Evolutionary conservation across 176 grass and related monocot species (phyloP), one percentile per base, ranked within the genome.

Genomic region (Poa pratensis): DNA sequence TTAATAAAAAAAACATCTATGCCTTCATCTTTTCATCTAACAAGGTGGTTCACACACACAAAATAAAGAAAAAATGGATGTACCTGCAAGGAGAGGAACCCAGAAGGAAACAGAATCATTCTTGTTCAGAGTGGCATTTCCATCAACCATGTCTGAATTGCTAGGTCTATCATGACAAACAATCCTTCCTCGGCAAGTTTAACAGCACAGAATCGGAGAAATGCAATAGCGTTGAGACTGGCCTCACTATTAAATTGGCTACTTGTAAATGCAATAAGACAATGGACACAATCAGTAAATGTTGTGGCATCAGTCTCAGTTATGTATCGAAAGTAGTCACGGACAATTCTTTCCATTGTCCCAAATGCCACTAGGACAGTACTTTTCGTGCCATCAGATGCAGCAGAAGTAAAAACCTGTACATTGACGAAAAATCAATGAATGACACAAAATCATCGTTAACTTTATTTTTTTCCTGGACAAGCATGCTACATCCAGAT

Each of bases 221-320:
- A 99, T 15, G 93, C 93, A 51, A 99, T 99, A 83, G 96, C 93
- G 53, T 99, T 99, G 66, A 99, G 89, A 79, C 92, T 99, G 39
- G 91, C 91, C 77, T 99, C 96, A 43, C 93, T 99, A 82, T 78
- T 99, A 80, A 96, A 99, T 83, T 93, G 92, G 75, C 96, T 99
- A 78, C 86, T 90, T 65, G 93, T 99, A 85, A 99, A 99, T 61
- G 96, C 78, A 81, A 99, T 85, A 66, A 99, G 93, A 86, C 93
- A 99, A 69, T 95, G 89, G 27, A 96, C 93, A 86, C 96, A 99
- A 84, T 99, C 96, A 40, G 91, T 94, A 82, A 99, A 99, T 70
- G 89, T 90, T 50, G 81, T 99, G 58, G 93, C 90, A 59, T 99
- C 96, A 18, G 96, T 96, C 88, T 99, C 96, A 67, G 93, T 99